These are phyloP conservation scores for Salix suchowensis DNA, from an alignment of 345 rosid genomes.

Conservation along the genomic window DNA sequence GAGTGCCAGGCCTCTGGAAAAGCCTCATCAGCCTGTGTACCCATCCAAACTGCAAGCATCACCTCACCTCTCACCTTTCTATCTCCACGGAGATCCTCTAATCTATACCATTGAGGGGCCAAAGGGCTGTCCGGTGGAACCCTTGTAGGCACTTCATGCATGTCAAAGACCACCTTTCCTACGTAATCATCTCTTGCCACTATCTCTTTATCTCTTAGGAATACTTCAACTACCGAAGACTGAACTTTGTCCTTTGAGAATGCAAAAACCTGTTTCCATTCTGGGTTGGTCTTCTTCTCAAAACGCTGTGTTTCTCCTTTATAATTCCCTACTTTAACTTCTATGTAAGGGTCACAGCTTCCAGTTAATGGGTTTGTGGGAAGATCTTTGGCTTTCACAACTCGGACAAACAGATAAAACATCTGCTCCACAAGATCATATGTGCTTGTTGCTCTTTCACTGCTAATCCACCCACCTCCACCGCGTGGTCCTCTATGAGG, in stretches of 20 bases:
- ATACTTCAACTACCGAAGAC: conserved; percentile 25
- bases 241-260: conserved; percentile 32
- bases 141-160: conserved; percentile 33
- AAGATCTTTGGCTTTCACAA: conserved; percentile 30
- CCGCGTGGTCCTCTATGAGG: conserved; percentile 48
- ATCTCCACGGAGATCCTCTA: conserved; percentile 15
- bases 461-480: conserved; percentile 31
- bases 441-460: conserved; percentile 32
- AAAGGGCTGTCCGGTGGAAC: conserved; percentile 34
- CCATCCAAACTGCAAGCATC: conserved; percentile 37
- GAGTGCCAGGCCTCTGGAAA: conserved; percentile 32
- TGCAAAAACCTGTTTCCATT: conserved; percentile 32
- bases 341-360: conserved; percentile 28
- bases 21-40: conserved; percentile 35
- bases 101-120: conserved; percentile 32
- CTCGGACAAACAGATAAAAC: conserved; percentile 28
- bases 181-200: conserved; percentile 25
- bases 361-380: conserved; percentile 24
- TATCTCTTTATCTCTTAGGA: conserved; percentile 17
- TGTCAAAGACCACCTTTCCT: conserved; percentile 27
- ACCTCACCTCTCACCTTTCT: conserved; percentile 26
- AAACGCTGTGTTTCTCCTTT: conserved; percentile 27
- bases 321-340: conserved; percentile 31
- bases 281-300: conserved; percentile 32
- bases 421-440: conserved; percentile 36